phyloP scores from a whole-genome alignment of 2,329 filamentous ascomycete genomes.

The Fusarium irregulare region DNA sequence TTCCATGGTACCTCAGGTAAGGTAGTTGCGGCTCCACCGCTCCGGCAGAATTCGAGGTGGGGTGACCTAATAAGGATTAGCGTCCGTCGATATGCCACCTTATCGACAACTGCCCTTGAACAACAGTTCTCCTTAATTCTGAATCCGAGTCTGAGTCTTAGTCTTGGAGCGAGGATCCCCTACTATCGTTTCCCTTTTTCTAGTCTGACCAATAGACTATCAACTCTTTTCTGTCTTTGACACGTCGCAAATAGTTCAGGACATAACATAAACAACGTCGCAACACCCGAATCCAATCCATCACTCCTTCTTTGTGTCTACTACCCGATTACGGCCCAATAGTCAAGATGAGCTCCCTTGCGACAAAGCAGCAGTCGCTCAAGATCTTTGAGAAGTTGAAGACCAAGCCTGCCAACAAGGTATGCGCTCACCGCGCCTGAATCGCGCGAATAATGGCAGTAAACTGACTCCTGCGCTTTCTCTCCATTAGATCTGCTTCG shows the following conservation, averaged over 20 bases:
- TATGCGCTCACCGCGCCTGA: constrained; percentile 55
- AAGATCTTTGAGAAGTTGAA: constrained; percentile 99
- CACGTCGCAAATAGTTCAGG: constrained; percentile 28
- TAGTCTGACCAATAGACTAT: constrained; percentile 29
- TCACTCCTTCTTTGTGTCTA: constrained; percentile 11
- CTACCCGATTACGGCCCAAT: constrained; percentile 28
- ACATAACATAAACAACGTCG: constrained; percentile 2
- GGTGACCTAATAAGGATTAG: constrained; percentile 51
- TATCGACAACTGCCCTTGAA: constrained; percentile 50
- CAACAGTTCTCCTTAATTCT: constrained; percentile 50
- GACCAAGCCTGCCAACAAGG: constrained; percentile 94
- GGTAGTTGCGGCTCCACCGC: constrained; percentile 49
- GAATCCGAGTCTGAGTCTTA: constrained; percentile 38
- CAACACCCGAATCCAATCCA: not conserved
- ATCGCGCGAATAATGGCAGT: not conserved
- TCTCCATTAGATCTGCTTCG: constrained; percentile 85
- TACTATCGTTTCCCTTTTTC: constrained; percentile 26
- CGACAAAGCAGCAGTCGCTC: constrained; percentile 93
- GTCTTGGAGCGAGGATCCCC: not conserved
- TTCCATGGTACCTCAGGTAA: not conserved
- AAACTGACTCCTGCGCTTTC: constrained; percentile 20
- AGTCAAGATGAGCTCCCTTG: constrained; percentile 72
- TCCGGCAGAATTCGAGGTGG: constrained; percentile 51
- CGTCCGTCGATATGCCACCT: constrained; percentile 56
- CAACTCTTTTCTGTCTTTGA: constrained; percentile 33